These are phyloP conservation scores for Pythium graminicola DNA, from an alignment of 352 stramenopile species.

Conservation along the genomic window DNA sequence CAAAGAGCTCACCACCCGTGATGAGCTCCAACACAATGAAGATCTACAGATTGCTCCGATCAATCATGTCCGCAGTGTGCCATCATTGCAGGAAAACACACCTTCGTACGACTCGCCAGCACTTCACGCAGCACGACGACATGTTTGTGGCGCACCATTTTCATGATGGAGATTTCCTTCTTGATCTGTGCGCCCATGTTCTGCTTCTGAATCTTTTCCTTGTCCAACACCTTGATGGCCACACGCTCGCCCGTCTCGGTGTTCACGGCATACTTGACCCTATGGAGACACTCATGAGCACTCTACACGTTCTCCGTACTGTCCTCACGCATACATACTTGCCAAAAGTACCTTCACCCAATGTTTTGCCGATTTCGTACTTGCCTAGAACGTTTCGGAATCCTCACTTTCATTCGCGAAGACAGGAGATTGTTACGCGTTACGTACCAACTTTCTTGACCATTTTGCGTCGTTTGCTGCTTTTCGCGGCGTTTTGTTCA, in stretches of 20 bases:
- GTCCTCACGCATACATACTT: conserved; percentile 66
- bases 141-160: conserved; percentile 90
- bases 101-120: conserved; percentile 93
- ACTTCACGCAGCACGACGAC: conserved; percentile 87
- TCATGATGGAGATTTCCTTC: conserved; percentile 99
- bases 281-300: conserved; percentile 16
- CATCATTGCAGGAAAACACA: conserved; percentile 26
- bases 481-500: not conserved
- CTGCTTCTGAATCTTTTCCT: conserved; percentile 98
- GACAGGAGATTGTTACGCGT: too few relatives aligned
- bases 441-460: conserved; percentile 59
- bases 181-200: conserved; percentile 98
- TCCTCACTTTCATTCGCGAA: too few relatives aligned
- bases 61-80: not conserved
- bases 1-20: conserved; percentile 87
- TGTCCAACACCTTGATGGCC: conserved; percentile 97
- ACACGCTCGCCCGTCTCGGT: conserved; percentile 93
- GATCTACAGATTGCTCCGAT: conserved; percentile 62
- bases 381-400: too few relatives aligned
- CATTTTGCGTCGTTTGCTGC: conserved; percentile 28
- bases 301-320: not conserved
- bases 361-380: conserved; percentile 95
- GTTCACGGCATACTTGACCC: conserved; percentile 94
- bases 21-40: conserved; percentile 94
- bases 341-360: conserved; percentile 95